Evolutionary conservation across 176 grass and related monocot species (phyloP), one percentile per base, ranked within the genome.

Genomic region (Neostapfia colusana): DNA sequence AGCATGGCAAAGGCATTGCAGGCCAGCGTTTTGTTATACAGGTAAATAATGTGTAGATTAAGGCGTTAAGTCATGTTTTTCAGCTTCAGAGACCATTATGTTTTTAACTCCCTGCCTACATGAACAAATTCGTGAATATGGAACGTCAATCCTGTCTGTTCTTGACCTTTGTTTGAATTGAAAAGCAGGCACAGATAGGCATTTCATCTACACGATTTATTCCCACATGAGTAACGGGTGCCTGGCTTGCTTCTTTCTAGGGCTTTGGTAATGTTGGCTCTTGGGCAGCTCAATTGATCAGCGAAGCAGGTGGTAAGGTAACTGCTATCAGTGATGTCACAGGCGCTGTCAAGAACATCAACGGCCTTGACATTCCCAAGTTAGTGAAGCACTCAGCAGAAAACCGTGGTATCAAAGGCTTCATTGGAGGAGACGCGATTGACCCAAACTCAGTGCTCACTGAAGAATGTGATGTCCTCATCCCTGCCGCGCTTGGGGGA

Each of bases 231-330:
- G 10, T 39, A 61, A 82, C 3, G n/a, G 78, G 24, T 72, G 16
- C 10, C 8, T 68, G 79, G 16, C 26, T 82, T 51, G 40, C 31
- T 41, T 37, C n/a, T 84, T 79, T 74, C 65, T 70, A 97, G 93
- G 93, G 93, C 51, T 97, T 97, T 24, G 93, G 93, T 70, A 97
- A 97, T 57, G 95, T 97, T 26, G 93, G 93, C 69, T 97, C 93
- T 15, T 97, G 93, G 90, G 90, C 89, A 18, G 95, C 91, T 24
- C 82, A 92, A 65, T 67, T 99, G 28, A 95, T 99, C 55, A 88
- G 6, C 40, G 88, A 90, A 90, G 93, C 88, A 35, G 93, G 90
- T 43, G 93, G 93, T 21, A 90, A 89, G 82, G 83, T 97, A 16
- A 76, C 89, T 76, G 85, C 93, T 62, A 69, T 93, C 41, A 97